These are phyloP conservation scores for Verticillium tricorpus DNA, from an alignment of 2,329 filamentous ascomycete species.

Conservation along the genomic window DNA sequence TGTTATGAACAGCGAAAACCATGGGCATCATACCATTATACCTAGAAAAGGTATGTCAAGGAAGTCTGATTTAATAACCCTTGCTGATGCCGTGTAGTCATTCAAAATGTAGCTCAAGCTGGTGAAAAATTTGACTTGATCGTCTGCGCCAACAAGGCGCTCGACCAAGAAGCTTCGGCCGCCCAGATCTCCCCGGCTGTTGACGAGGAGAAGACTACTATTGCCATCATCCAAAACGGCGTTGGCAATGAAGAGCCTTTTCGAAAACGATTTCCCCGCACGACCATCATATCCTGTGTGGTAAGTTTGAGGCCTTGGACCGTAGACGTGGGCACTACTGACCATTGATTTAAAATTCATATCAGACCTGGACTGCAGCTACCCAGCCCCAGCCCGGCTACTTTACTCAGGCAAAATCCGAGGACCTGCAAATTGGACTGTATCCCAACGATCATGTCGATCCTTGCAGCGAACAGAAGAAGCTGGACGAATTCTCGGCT, in stretches of 20 bases:
- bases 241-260: slow-evolving; percentile 57
- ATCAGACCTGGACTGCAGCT: slow-evolving; percentile 48
- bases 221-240: slow-evolving; percentile 59
- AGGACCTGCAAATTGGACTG: slow-evolving; percentile 51
- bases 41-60: slow-evolving; percentile 33
- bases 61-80: not conserved
- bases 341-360: not conserved
- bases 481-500: slow-evolving; percentile 33
- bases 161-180: slow-evolving; percentile 32
- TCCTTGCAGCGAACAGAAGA: slow-evolving; percentile 22
- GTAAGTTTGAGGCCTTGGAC: slow-evolving; percentile 25
- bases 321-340: too few species aligned
- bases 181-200: slow-evolving; percentile 27
- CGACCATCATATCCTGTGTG: slow-evolving; percentile 51
- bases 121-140: slow-evolving; percentile 48
- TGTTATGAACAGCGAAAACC: slow-evolving; percentile 47
- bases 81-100: slow-evolving; percentile 26
- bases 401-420: slow-evolving; percentile 44
- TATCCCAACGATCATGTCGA: slow-evolving; percentile 34
- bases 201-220: slow-evolving; percentile 36
- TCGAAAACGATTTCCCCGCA: slow-evolving; percentile 38
- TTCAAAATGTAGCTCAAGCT: slow-evolving; percentile 41
- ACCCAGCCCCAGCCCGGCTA: slow-evolving; percentile 43
- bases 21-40: slow-evolving; percentile 47
- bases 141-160: slow-evolving; percentile 52